Evolutionary conservation across 1,284 basidiomycete species (phyloP).

Genomic region (Puccinia horiana): DNA sequence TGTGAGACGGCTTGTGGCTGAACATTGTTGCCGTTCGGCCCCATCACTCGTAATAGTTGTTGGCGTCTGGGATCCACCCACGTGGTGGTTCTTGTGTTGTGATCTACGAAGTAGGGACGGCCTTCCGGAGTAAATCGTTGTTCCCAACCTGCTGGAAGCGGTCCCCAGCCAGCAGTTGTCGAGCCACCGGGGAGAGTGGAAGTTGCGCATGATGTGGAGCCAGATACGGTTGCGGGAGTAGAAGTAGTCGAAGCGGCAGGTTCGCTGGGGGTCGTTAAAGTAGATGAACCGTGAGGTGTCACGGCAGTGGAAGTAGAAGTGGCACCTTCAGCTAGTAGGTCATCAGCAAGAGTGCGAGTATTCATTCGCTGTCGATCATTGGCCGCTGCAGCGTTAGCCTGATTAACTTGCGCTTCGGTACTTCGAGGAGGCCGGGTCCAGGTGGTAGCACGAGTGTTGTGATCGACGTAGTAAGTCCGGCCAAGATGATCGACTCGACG

Average conservation of each 20-base stretch:
- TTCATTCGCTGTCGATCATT: conserved; percentile 73
- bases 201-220: conserved; percentile 50
- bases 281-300: background rate
- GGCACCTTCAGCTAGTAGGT: conserved; percentile 66
- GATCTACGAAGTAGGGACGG: conserved; percentile 68
- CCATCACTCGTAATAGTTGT: conserved; percentile 81
- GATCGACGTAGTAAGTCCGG: conserved; percentile 72
- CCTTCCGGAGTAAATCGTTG: conserved; percentile 62
- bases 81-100: conserved; percentile 89
- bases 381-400: conserved; percentile 64
- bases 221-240: conserved; percentile 58
- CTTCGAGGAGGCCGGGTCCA: conserved; percentile 65
- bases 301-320: background rate
- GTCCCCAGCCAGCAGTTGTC: conserved; percentile 69
- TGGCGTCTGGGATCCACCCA: conserved; percentile 96
- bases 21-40: conserved; percentile 75
- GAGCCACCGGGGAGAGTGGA: conserved; percentile 62
- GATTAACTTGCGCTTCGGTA: conserved; percentile 60
- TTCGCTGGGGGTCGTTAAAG: background rate
- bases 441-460: conserved; percentile 77
- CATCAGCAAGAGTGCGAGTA: conserved; percentile 74
- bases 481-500: conserved; percentile 83
- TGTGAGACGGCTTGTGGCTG: conserved; percentile 81
- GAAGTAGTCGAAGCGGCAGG: conserved; percentile 49
- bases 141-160: conserved; percentile 45